phyloP scores from a whole-genome alignment of 768 basidiomycete genomes.

The Boletus rubropictus region DNA sequence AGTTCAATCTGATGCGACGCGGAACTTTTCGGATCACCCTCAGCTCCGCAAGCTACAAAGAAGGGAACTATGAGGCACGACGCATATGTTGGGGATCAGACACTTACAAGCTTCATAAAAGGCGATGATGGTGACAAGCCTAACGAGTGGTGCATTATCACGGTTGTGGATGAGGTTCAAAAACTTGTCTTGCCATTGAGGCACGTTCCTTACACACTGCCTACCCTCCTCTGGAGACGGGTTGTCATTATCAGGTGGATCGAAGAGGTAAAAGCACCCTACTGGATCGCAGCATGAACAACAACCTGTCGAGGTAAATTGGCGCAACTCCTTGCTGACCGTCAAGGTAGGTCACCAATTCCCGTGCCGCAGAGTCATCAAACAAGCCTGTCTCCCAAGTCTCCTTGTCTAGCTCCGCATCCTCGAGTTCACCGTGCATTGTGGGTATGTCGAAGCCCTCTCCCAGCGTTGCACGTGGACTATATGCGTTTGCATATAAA shows the following conservation, averaged over 20 bases:
- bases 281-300: conserved; percentile 10
- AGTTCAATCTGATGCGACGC: neutral
- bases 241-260: neutral
- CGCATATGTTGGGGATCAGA: no score
- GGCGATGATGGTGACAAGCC: neutral
- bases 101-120: conserved; percentile 19
- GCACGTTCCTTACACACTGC: conserved; percentile 15
- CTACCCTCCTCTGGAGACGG: conserved; percentile 16
- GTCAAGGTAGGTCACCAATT: conserved; percentile 7
- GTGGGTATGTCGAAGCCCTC: conserved; percentile 22
- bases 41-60: conserved; percentile 6
- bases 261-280: neutral
- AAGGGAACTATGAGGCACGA: neutral
- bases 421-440: neutral
- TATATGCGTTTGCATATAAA: conserved; percentile 18
- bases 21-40: neutral
- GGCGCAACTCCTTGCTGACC: conserved; percentile 13
- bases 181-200: conserved; percentile 9
- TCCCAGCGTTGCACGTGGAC: conserved; percentile 15
- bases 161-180: conserved; percentile 6
- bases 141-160: conserved; percentile 14
- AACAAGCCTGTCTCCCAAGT: conserved; percentile 22
- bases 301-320: conserved; percentile 14
- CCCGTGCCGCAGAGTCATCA: conserved; percentile 13
- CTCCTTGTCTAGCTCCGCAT: conserved; percentile 1